Evolutionary conservation across 2,329 filamentous ascomycete genomes (phyloP).

Genomic region (Thermomyces lanuginosus): DNA sequence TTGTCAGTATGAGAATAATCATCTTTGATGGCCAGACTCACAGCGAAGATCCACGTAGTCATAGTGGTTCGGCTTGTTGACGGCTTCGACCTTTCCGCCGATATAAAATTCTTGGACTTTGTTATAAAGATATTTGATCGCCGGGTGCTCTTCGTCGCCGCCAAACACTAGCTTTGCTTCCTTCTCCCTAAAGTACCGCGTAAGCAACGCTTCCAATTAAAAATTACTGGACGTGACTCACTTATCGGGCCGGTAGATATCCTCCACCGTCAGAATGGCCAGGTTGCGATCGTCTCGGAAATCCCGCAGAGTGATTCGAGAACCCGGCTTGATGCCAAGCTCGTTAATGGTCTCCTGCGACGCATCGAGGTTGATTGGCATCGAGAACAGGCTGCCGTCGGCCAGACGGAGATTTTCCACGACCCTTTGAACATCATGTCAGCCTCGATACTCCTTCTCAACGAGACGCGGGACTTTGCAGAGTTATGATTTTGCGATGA

Average conservation of each 20-base stretch:
- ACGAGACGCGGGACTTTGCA: not conserved
- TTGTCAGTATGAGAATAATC: slow-evolving; percentile 7
- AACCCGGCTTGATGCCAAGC: slow-evolving; percentile 59
- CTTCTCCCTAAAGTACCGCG: slow-evolving; percentile 43
- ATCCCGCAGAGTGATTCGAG: slow-evolving; percentile 76
- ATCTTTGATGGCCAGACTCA: slow-evolving; percentile 30
- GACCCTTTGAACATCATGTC: slow-evolving; percentile 41
- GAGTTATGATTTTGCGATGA: slow-evolving; percentile 1
- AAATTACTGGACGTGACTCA: slow-evolving; percentile 42
- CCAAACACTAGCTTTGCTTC: slow-evolving; percentile 93
- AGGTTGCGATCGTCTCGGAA: slow-evolving; percentile 92
- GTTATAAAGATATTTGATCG: slow-evolving; percentile 74
- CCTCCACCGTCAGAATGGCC: slow-evolving; percentile 87
- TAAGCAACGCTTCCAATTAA: slow-evolving; percentile 12
- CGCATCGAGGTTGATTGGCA: slow-evolving; percentile 90
- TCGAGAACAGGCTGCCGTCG: slow-evolving; percentile 82
- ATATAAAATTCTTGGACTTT: slow-evolving; percentile 78
- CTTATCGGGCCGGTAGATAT: slow-evolving; percentile 94
- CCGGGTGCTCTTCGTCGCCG: slow-evolving; percentile 78
- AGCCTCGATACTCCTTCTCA: not conserved
- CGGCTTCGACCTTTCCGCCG: slow-evolving; percentile 87
- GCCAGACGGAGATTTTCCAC: slow-evolving; percentile 75
- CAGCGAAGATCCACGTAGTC: slow-evolving; percentile 94
- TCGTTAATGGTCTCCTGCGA: slow-evolving; percentile 58
- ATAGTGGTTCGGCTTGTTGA: slow-evolving; percentile 94